Conservation (phyloP, 169 alveolate species). For the Theileria sp. region DNA sequence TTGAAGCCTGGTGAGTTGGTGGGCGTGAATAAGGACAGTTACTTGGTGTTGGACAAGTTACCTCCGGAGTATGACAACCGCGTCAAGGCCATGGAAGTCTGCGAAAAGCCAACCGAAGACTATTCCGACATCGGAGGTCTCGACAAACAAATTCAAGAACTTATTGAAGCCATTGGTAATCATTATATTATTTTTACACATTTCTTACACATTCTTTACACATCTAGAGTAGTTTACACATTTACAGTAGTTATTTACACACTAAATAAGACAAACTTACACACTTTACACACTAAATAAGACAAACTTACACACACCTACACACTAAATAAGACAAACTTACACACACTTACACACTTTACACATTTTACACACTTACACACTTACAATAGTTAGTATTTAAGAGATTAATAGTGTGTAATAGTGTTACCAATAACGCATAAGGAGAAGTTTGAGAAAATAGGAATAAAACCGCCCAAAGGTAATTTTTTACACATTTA, state of each 20-base stretch:
- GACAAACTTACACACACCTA: too few relatives aligned
- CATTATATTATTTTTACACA: too few relatives aligned
- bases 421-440: slow-evolving; percentile 98
- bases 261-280: too few relatives aligned
- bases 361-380: slow-evolving; percentile 8
- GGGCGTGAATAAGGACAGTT: slow-evolving; percentile 98
- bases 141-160: slow-evolving; percentile 98
- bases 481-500: slow-evolving; percentile 65
- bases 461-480: slow-evolving; percentile 99
- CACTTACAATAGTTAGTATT: too few relatives aligned
- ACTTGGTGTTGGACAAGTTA: slow-evolving; percentile 96
- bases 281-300: too few relatives aligned
- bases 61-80: slow-evolving; percentile 99
- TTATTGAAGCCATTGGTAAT: slow-evolving; percentile 95
- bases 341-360: too few relatives aligned
- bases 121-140: slow-evolving; percentile 98
- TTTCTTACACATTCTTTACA: too few relatives aligned
- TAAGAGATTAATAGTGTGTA: not conserved
- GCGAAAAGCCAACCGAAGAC: slow-evolving; percentile 98
- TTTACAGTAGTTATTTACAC: too few relatives aligned
- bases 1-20: slow-evolving; percentile 94
- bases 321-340: too few relatives aligned
- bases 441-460: slow-evolving; percentile 95
- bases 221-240: too few relatives aligned
- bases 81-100: slow-evolving; percentile 99